These are phyloP conservation scores for Achaetomiella virescens DNA, from an alignment of 495 filamentous ascomycete species.

Conservation along the genomic window DNA sequence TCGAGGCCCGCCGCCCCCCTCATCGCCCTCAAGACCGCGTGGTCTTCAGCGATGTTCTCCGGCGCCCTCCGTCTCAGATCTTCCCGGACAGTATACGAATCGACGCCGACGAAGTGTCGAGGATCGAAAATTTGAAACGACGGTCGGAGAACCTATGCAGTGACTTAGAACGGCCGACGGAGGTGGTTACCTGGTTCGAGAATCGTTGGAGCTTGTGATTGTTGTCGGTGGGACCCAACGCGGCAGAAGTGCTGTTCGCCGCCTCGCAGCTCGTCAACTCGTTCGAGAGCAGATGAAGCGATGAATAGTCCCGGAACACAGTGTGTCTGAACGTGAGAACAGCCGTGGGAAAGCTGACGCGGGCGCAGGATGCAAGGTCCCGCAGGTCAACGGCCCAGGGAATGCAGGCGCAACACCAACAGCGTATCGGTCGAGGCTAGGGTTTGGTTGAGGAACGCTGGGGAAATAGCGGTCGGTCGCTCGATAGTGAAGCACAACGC, in stretches of 20 bases:
- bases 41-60: constrained; percentile 24
- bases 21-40: constrained; percentile 32
- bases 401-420: constrained; percentile 7
- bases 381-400: not conserved
- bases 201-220: not conserved
- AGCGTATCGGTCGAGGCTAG: not conserved
- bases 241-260: not conserved
- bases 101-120: not conserved
- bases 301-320: not conserved
- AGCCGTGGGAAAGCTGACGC: not conserved
- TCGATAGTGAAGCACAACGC: not conserved
- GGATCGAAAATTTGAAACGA: not conserved
- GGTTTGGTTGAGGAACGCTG: not conserved
- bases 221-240: not conserved
- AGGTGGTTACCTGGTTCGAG: not conserved
- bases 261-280: not conserved
- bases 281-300: not conserved
- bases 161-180: not conserved
- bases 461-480: not conserved
- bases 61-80: not conserved
- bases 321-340: not conserved
- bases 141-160: not conserved
- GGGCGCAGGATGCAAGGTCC: constrained; percentile 7
- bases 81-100: not conserved
- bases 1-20: constrained; percentile 34